Percentiles rank a stretch among this genome's conserved stretches.
Conservation (phyloP, 345 rosid species). For the Gossypium ekmanianum region DNA sequence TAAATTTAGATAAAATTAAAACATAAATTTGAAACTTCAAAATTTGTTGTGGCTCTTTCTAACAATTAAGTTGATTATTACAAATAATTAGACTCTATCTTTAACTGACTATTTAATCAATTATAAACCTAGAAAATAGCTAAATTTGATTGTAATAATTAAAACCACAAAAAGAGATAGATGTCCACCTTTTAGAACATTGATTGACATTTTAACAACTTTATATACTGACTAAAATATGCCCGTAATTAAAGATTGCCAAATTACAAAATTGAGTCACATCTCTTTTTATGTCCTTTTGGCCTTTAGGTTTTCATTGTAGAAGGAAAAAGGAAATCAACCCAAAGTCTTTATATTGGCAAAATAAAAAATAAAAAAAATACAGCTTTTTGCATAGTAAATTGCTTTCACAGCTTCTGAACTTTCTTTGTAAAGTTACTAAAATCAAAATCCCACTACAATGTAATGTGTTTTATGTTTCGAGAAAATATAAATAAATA, state of each 20-base stretch:
- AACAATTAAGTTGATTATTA: too few species aligned
- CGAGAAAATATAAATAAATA: too few species aligned
- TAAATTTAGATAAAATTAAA: too few species aligned
- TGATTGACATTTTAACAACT: conserved; percentile 14
- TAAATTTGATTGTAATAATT: conserved; percentile 3
- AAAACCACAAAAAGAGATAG: not conserved
- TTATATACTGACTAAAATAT: not conserved
- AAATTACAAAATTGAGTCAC: conserved; percentile 10
- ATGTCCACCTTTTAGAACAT: not conserved
- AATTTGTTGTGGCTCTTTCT: too few species aligned
- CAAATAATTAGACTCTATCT: too few species aligned
- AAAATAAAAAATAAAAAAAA: not conserved
- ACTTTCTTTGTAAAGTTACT: too few species aligned
- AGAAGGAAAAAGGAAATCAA: not conserved
- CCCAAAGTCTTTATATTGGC: not conserved
- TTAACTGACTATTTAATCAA: not conserved
- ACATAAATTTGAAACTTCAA: too few species aligned
- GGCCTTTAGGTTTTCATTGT: not conserved
- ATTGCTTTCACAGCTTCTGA: not conserved
- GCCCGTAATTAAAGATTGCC: not conserved
- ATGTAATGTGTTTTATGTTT: too few species aligned
- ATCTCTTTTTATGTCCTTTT: not conserved
- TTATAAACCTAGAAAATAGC: not conserved
- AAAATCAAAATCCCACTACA: not conserved
- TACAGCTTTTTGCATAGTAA: not conserved